Conservation (phyloP, 2,329 filamentous ascomycete genomes). For the Aureobasidium zeae region DNA sequence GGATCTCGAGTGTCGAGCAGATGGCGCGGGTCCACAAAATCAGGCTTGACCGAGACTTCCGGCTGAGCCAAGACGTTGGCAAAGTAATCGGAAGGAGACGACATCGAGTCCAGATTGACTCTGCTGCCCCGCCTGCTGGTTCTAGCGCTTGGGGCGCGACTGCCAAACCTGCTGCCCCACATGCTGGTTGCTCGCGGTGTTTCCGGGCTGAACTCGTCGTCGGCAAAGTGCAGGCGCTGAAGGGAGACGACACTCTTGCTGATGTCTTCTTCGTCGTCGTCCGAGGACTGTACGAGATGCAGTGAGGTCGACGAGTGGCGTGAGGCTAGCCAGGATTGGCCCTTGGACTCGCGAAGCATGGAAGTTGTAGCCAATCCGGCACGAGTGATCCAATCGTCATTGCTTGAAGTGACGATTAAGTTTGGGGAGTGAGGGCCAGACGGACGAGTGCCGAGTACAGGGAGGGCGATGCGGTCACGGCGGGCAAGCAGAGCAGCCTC, state of each 20-base stretch:
- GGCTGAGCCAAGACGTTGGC: not conserved
- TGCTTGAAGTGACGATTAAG: slow-evolving; percentile 17
- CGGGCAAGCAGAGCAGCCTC: slow-evolving; percentile 32
- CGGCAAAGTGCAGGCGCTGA: slow-evolving; percentile 25
- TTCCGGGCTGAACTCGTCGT: slow-evolving; percentile 21
- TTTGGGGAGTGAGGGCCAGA: not conserved
- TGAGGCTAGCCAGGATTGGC: slow-evolving; percentile 52
- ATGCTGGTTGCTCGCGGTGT: slow-evolving; percentile 14
- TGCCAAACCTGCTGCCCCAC: slow-evolving; percentile 19
- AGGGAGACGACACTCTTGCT: slow-evolving; percentile 1
- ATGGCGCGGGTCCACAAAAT: slow-evolving; percentile 31
- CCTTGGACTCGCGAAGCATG: slow-evolving; percentile 50
- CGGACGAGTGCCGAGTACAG: not conserved
- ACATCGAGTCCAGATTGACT: not conserved
- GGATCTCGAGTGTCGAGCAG: slow-evolving; percentile 22
- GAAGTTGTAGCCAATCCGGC: slow-evolving; percentile 49
- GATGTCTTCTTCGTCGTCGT: not conserved
- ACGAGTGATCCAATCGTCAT: slow-evolving; percentile 52
- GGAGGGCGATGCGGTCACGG: not conserved
- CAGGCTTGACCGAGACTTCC: not conserved
- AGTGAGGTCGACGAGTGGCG: slow-evolving; percentile 48
- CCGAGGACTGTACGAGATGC: slow-evolving; percentile 22
- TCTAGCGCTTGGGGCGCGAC: slow-evolving; percentile 13
- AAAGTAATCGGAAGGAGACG: slow-evolving; percentile 1
- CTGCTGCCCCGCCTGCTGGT: slow-evolving; percentile 15